Conservation (phyloP, 345 rosid genomes). For the Euphorbia tirucalli region DNA sequence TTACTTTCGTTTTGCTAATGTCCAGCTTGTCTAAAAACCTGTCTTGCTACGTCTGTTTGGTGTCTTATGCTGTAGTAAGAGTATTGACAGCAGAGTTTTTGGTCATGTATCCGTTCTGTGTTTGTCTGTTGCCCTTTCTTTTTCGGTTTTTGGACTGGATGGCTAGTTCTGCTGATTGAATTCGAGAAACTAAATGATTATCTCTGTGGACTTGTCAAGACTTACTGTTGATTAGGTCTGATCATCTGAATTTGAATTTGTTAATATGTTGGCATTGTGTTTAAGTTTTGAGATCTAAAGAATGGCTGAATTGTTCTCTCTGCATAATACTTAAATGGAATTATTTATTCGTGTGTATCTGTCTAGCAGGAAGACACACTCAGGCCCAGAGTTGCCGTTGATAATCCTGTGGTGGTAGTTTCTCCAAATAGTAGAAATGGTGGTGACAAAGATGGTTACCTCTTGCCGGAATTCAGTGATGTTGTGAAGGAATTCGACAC, state of each 20-base stretch:
- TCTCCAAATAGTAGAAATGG: conserved; percentile 39
- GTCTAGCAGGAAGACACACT: conserved; percentile 32
- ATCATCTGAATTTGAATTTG: background rate
- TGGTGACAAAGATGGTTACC: conserved; percentile 45
- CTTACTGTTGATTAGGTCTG: background rate
- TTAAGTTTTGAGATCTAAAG: background rate
- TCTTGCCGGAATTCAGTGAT: conserved; percentile 56
- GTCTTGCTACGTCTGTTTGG: background rate
- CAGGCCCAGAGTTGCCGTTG: conserved; percentile 19
- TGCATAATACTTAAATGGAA: background rate
- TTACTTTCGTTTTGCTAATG: too few relatives aligned
- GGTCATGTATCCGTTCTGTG: too few relatives aligned
- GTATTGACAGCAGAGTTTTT: too few relatives aligned
- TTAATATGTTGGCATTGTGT: background rate
- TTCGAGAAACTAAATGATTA: background rate
- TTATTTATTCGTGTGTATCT: conserved; percentile 4
- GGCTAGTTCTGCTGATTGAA: background rate
- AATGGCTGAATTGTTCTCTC: background rate
- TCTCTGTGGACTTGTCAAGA: conserved; percentile 3
- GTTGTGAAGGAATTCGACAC: conserved; percentile 47
- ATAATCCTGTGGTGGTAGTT: conserved; percentile 26
- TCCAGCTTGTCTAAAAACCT: background rate
- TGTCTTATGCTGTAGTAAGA: too few relatives aligned
- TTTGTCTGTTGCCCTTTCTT: background rate
- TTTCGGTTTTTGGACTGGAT: too few relatives aligned